Conservation (phyloP, 768 basidiomycete species). For the Amanita jacksonii region DNA sequence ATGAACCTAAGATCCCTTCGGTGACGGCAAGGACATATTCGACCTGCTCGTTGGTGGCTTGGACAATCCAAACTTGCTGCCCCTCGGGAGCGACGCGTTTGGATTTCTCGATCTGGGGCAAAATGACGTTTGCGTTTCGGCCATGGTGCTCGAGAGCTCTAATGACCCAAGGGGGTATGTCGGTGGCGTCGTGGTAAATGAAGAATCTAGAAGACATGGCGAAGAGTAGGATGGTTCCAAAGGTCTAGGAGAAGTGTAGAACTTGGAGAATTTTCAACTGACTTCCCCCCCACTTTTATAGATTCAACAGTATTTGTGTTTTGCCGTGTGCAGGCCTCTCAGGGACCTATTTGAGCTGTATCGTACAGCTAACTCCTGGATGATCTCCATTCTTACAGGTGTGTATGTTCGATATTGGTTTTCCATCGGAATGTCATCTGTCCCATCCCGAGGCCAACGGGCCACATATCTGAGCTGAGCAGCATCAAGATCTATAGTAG, state of each 20-base stretch:
- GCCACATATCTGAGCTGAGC: too few relatives aligned
- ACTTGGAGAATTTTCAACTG: too few relatives aligned
- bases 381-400: too few relatives aligned
- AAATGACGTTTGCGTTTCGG: constrained; percentile 30
- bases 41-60: constrained; percentile 18
- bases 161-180: constrained; percentile 29
- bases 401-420: not conserved
- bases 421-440: not conserved
- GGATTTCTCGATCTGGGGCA: constrained; percentile 28
- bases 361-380: too few relatives aligned
- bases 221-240: not conserved
- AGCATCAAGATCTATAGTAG: too few relatives aligned
- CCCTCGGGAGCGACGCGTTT: constrained; percentile 9
- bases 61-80: constrained; percentile 29
- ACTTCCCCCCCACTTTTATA: too few relatives aligned
- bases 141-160: constrained; percentile 26
- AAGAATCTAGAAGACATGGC: not conserved
- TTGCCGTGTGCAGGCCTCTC: too few relatives aligned
- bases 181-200: constrained; percentile 20
- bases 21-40: constrained; percentile 55
- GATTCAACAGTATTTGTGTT: too few relatives aligned
- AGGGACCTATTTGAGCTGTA: too few relatives aligned
- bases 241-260: not conserved
- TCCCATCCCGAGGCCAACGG: too few relatives aligned
- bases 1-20: constrained; percentile 40